Evolutionary conservation across 202 grass and related monocot species (phyloP), one percentile per base, ranked within the genome.

Genomic region (Setaria italica): DNA sequence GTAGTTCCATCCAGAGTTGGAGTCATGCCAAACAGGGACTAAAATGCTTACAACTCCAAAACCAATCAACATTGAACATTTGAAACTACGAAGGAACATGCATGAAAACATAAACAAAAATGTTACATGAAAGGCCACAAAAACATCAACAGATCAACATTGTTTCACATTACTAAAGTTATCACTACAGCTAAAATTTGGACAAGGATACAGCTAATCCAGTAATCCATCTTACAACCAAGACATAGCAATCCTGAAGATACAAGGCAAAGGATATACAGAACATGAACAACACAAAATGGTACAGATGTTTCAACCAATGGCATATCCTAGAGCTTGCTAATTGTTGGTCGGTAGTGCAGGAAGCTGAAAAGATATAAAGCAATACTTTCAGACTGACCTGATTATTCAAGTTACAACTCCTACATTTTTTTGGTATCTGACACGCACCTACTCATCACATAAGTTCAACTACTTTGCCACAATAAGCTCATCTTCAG

Each of bases 401-500:
- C 78, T 32, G 43, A 63, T 62, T 33, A 79, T 87, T 80, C 19
- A 87, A 79, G 39, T 75, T 51, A 65, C 65, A 82, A 15, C 72
- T 67, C 48, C 21, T 43, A 19, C 2, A 10, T 32, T 43, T 19
- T 19, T 50, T 48, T 39, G 14, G 25, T 13, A 48, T 82, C 51
- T 7, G 1, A 48, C 33, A 35, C 19, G 17, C 66, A 88, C 33
- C 13, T 49, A 29, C 13, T 17, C 48, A 84, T 55, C 69, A 84
- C 14, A 75, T 8, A 86, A 46, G 21, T 21, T 37, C 16, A 53
- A 70, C 67, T 92, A 91, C 16, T 88, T 94, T 41, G 93, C 92
- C 25, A 96, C 92, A 49, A 99, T 96, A 80, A 99, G 97, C 64
- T 96, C 93, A 68, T 91, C 88, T 56, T 90, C 74, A 19, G 85